Evolutionary conservation across 2,329 filamentous ascomycete genomes (phyloP).

Genomic region (Hypoxylon sp.): DNA sequence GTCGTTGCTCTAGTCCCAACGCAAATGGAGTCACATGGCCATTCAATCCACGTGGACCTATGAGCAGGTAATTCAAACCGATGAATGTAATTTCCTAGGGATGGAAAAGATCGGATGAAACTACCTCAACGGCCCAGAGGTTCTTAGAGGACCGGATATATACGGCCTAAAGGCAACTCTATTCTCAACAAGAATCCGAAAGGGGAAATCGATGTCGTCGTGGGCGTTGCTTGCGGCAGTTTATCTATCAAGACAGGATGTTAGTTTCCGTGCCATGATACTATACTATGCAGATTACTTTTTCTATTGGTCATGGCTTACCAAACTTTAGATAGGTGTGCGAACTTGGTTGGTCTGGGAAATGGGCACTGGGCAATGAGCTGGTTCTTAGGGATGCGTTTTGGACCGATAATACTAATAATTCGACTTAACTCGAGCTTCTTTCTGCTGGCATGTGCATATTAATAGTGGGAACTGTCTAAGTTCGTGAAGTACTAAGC

Average conservation of each 20-base stretch:
- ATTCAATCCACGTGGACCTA: constrained; percentile 5
- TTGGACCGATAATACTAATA: constrained; percentile 2
- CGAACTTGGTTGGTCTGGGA: constrained; percentile 1
- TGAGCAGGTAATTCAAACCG: neutral
- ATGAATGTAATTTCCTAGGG: neutral
- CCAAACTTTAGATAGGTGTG: constrained; percentile 13
- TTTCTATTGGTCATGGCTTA: constrained; percentile 3
- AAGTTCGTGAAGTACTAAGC: neutral
- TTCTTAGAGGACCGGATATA: constrained; percentile 1
- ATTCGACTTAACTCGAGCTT: neutral
- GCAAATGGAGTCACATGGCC: constrained; percentile 6
- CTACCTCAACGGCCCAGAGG: neutral
- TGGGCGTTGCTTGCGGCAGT: neutral
- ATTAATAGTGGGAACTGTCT: neutral
- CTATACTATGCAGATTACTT: neutral
- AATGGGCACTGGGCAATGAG: constrained; percentile 1
- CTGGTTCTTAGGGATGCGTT: neutral
- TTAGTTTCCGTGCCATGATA: neutral
- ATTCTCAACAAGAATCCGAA: constrained; percentile 11
- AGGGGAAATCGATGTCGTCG: constrained; percentile 9
- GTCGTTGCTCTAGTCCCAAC: neutral
- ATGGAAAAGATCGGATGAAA: constrained; percentile 3
- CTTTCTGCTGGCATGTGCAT: neutral
- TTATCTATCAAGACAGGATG: neutral
- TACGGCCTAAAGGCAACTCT: constrained; percentile 9